Conservation (phyloP, 192 early-diverging fungal genomes). For the Neocallimastix lanati region DNA sequence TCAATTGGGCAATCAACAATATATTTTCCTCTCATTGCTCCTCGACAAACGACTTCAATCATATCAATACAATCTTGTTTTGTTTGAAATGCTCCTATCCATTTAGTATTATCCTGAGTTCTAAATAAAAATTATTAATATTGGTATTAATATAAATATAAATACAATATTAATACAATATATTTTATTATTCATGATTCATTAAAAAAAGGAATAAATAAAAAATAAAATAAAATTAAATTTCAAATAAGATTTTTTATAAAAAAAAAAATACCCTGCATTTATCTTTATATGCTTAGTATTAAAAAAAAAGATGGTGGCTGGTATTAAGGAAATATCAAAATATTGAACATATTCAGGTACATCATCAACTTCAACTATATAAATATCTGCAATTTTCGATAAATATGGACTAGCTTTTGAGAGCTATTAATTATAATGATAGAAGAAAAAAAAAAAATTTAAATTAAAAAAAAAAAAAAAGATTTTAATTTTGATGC, state of each 20-base stretch:
- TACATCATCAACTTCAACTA: background rate
- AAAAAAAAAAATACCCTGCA: background rate
- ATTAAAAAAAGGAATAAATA: no score
- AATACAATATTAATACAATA: no score
- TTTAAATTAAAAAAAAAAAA: no score
- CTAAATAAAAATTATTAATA: no score
- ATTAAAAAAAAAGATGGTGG: background rate
- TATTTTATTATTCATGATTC: no score
- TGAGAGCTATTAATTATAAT: background rate
- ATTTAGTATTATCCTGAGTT: slow-evolving; percentile 4
- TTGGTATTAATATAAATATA: no score
- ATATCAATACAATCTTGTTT: slow-evolving; percentile 8
- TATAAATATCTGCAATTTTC: background rate
- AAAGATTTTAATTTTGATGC: no score
- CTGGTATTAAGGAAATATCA: background rate
- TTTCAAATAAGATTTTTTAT: background rate
- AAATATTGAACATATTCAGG: background rate
- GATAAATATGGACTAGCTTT: background rate
- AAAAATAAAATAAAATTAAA: no score
- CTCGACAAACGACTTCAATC: slow-evolving; percentile 2
- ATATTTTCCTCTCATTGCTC: slow-evolving; percentile 5
- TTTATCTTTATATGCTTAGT: background rate
- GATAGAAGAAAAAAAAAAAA: no score
- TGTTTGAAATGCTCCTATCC: slow-evolving; percentile 5
- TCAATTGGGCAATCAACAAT: slow-evolving; percentile 6